A percentile compares a stretch with the other conserved stretches of the same genome.
Evolutionary conservation across 345 rosid species (phyloP).

Genomic region (Adansonia digitata): DNA sequence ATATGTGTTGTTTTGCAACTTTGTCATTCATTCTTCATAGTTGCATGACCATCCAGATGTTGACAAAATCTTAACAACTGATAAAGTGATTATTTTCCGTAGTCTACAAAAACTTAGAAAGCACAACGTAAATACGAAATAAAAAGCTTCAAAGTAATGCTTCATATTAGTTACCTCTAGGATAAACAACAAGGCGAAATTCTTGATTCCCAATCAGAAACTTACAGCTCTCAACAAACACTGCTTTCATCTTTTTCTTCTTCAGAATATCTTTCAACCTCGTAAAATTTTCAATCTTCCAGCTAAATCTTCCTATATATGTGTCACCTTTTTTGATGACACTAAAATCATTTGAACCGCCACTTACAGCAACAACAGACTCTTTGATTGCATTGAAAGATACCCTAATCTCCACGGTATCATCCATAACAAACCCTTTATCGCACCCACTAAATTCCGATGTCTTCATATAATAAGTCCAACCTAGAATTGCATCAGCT

Average conservation of each 20-base stretch:
- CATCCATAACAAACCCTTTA: conserved; percentile 74
- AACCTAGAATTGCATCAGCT: conserved; percentile 85
- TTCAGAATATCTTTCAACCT: conserved; percentile 40
- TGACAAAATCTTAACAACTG: neutral
- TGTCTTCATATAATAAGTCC: conserved; percentile 97
- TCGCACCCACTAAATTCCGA: conserved; percentile 72
- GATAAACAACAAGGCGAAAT: conserved; percentile 94
- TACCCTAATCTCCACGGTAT: conserved; percentile 78
- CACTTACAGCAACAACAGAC: neutral
- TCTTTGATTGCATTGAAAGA: conserved; percentile 89
- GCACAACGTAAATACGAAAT: neutral
- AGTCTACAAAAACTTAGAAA: neutral
- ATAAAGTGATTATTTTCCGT: no score
- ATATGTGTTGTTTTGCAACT: neutral
- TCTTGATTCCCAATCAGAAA: conserved; percentile 98
- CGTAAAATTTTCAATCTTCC: conserved; percentile 92
- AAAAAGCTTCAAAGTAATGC: neutral
- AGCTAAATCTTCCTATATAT: conserved; percentile 79
- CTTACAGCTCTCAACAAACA: conserved; percentile 93
- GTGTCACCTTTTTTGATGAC: no score
- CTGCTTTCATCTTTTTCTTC: conserved; percentile 95
- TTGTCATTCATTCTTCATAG: neutral
- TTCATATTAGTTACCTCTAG: conserved; percentile 59
- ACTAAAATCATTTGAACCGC: no score
- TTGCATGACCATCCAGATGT: neutral